Base-by-base conservation (phyloP, 2,329 filamentous ascomycete species). In the Neoscytalidium dimidiatum region DNA sequence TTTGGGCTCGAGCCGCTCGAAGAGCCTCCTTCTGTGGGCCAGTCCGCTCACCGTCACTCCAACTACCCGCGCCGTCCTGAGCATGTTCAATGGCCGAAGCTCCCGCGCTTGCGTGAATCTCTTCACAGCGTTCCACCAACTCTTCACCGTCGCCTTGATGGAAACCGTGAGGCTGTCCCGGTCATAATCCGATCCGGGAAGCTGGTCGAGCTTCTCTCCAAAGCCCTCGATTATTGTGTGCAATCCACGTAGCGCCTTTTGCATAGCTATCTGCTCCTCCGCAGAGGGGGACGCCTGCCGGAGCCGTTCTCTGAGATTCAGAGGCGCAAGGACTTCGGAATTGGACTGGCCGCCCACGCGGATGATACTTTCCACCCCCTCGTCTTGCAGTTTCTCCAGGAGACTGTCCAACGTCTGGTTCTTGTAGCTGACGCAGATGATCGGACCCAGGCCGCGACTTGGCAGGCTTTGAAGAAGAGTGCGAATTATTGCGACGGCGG, bases 291-390 rank as follows among this genome's bases (percentile, higher is more conserved):
- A 1, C 4, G 23, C 19, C 19, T 23, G 13, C 11, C 17, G 7
- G n/a, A 41, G 4, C 0, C 19, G 51, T n/a, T 23, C n/a, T 5
- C 21, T 31, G 6, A 90, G 78, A 64, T 86, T 89, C n/a, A 83
- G 71, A 0, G 70, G 69, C 6, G 82, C 71, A 0, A 91, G 74
- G 2, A 75, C 69, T 28, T 84, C 81, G 0, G 85, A 87, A 65
- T 87, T 86, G 1, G 83, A 86, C 17, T 81, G 81, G 1, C 80
- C 82, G 0, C 89, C 89, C 7, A 91, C 85, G 0, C 89, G 86
- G 28, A 91, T 82, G 28, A 91, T 80, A 4, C 85, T 77, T 0
- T 73, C 68, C 3, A 84, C 73, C 0, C 78, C 79, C 2, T 76
- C 78, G 4, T 85, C 77, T 0, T 86, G 64, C 0, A 91, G 72